Evolutionary conservation across 192 early-diverging fungal species (phyloP).

Genomic region (Mortierella antarctica): DNA sequence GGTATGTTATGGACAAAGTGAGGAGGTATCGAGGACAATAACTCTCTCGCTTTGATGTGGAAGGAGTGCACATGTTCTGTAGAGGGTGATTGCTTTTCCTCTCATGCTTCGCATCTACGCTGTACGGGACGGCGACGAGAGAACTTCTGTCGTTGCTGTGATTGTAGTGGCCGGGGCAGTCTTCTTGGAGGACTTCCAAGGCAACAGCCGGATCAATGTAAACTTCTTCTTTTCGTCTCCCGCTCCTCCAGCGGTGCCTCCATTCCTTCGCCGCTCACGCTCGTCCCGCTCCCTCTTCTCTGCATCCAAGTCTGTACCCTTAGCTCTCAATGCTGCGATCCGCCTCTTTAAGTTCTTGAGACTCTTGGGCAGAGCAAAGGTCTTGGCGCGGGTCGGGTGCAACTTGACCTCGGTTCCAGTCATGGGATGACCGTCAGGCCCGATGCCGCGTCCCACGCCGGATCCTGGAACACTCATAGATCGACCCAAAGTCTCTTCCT

Average conservation of each 20-base stretch:
- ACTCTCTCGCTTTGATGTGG: no score
- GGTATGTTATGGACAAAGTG: no score
- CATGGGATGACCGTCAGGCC: background rate
- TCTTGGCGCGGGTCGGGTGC: slow-evolving; percentile 50
- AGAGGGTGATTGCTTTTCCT: no score
- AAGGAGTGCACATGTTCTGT: no score
- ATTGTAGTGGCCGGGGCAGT: background rate
- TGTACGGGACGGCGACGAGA: no score
- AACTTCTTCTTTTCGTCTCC: slow-evolving; percentile 49
- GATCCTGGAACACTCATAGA: slow-evolving; percentile 9
- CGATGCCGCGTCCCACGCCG: slow-evolving; percentile 1
- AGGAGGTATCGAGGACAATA: no score
- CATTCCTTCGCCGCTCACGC: slow-evolving; percentile 26
- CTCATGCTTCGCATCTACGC: no score
- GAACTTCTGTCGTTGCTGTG: no score
- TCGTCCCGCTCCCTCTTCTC: slow-evolving; percentile 43
- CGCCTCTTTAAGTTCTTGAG: slow-evolving; percentile 43
- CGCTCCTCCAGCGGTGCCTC: background rate
- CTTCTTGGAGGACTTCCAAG: slow-evolving; percentile 42
- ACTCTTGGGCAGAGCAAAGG: slow-evolving; percentile 46
- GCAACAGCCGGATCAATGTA: slow-evolving; percentile 43
- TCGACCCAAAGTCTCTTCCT: slow-evolving; percentile 30
- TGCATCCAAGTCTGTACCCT: slow-evolving; percentile 48
- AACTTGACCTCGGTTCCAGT: slow-evolving; percentile 44
- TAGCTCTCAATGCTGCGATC: slow-evolving; percentile 49